phyloP scores from a whole-genome alignment of 345 rosid genomes.

The Acer negundo region DNA sequence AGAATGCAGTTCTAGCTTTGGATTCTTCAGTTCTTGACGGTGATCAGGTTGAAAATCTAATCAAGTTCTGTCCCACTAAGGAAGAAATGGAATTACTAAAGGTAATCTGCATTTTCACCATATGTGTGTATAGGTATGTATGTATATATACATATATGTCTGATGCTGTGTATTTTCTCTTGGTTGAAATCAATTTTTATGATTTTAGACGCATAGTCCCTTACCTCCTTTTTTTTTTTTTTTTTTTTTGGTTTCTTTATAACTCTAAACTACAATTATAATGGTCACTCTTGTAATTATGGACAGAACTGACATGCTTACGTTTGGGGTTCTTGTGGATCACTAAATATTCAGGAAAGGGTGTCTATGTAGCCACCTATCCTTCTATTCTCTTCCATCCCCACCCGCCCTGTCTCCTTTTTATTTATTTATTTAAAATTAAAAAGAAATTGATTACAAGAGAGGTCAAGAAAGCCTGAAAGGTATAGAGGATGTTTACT shows the following conservation, averaged over 20 bases:
- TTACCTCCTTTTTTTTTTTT: not conserved
- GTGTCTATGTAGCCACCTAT: not conserved
- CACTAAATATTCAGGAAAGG: not conserved
- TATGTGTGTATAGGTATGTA: conserved; percentile 1
- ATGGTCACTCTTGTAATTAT: not conserved
- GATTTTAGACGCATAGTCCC: not conserved
- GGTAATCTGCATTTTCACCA: conserved; percentile 43
- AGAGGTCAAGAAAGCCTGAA: not conserved
- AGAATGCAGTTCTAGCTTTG: conserved; percentile 90
- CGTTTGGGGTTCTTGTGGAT: not conserved
- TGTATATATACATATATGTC: not conserved
- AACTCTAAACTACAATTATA: not conserved
- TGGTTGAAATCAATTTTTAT: not conserved
- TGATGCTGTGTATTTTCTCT: not conserved
- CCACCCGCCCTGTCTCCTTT: not conserved
- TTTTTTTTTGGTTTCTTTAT: not conserved
- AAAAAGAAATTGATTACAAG: not conserved
- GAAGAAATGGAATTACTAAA: conserved; percentile 89
- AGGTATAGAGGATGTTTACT: not conserved
- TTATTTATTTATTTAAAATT: no score
- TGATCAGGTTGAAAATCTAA: conserved; percentile 98
- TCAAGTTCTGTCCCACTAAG: conserved; percentile 95
- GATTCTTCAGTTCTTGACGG: conserved; percentile 85
- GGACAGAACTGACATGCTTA: not conserved
- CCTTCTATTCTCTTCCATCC: not conserved